Evolutionary conservation across 192 early-diverging fungal species (phyloP).

Genomic region (Backusella liffmaniae): DNA sequence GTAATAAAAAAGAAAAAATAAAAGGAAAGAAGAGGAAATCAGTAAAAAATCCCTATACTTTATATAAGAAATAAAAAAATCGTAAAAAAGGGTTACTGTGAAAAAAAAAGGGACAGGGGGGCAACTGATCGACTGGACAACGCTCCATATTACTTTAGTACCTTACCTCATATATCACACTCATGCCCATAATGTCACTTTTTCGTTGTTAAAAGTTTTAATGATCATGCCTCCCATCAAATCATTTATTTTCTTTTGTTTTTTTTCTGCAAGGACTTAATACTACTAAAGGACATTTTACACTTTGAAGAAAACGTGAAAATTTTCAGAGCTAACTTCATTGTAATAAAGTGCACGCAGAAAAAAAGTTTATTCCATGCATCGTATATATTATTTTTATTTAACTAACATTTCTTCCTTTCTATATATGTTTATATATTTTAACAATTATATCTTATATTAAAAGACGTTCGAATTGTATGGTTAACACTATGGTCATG

Average conservation of each 20-base stretch:
- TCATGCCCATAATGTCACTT: background rate
- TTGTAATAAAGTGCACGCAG: background rate
- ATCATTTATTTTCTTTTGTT: background rate
- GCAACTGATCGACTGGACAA: constrained; percentile 4
- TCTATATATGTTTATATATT: background rate
- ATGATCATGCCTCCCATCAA: background rate
- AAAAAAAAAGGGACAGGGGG: background rate
- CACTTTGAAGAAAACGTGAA: background rate
- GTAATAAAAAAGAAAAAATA: background rate
- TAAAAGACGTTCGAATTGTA: background rate
- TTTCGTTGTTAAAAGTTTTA: background rate
- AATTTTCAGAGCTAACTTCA: background rate
- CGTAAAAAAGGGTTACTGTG: background rate
- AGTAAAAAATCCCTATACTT: background rate
- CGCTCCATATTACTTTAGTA: background rate
- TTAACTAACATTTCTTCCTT: background rate
- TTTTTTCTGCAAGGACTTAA: background rate
- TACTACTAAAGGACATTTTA: background rate
- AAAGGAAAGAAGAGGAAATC: background rate
- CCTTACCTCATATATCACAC: background rate
- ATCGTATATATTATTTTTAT: background rate
- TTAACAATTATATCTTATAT: background rate
- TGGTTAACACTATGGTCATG: background rate
- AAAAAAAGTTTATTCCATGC: background rate
- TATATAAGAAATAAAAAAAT: background rate